These are phyloP conservation scores for Lindgomyces ingoldianus DNA, from an alignment of 495 filamentous ascomycete genomes.

Conservation along the genomic window DNA sequence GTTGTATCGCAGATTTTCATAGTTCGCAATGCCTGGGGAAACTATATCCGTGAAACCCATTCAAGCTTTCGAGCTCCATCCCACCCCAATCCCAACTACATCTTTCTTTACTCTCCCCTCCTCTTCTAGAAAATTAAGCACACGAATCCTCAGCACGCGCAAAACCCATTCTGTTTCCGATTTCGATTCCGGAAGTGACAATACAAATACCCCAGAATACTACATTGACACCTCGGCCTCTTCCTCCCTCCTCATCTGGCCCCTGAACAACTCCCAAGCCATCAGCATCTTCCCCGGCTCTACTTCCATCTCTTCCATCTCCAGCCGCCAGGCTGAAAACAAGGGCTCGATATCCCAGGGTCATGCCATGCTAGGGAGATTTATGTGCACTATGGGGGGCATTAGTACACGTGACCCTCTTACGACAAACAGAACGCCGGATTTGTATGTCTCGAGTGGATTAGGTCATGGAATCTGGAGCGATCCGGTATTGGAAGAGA, in stretches of 20 bases:
- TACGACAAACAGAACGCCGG: too few species aligned
- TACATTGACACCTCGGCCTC: background rate
- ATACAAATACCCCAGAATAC: background rate
- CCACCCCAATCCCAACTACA: background rate
- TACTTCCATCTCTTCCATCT: background rate
- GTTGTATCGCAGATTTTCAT: background rate
- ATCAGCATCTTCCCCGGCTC: background rate
- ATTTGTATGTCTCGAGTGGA: background rate
- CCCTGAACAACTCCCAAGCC: background rate
- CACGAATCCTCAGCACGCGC: background rate
- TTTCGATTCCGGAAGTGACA: background rate
- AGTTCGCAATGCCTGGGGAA: background rate
- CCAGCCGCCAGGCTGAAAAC: background rate
- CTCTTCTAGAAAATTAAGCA: background rate
- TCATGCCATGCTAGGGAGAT: background rate
- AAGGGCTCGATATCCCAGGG: background rate
- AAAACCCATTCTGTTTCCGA: background rate
- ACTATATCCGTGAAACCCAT: background rate
- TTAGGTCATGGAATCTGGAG: background rate
- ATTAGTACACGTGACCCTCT: background rate
- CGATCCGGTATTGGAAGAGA: background rate
- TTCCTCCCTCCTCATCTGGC: background rate
- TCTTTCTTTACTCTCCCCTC: background rate
- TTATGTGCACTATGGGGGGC: background rate
- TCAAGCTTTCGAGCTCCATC: background rate